Percentiles rank a stretch among this genome's conserved stretches.
phyloP scores from a whole-genome alignment of 2,329 filamentous ascomycete genomes.

The Cytospora paraplurivora region DNA sequence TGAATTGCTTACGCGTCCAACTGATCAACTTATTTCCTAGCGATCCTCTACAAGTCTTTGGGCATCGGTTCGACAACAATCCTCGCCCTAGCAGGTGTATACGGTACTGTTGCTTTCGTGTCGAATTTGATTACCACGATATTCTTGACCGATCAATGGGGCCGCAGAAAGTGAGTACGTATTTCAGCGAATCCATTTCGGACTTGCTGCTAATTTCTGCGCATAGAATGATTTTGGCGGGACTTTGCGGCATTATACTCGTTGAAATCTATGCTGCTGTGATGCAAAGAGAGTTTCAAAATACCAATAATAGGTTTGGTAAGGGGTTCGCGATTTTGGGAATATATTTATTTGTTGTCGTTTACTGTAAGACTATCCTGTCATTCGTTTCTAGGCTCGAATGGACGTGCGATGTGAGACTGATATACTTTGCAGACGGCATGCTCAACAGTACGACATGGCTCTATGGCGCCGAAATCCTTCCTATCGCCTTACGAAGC shows the following conservation, averaged over 20 bases:
- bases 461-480: constrained; percentile 57
- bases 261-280: constrained; percentile 61
- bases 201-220: not conserved
- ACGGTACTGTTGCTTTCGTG: constrained; percentile 55
- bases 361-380: constrained; percentile 48
- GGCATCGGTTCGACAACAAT: constrained; percentile 53
- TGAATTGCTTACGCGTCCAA: not conserved
- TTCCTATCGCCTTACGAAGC: constrained; percentile 54
- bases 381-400: not conserved
- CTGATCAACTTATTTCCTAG: constrained; percentile 34
- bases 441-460: constrained; percentile 58
- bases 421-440: constrained; percentile 39
- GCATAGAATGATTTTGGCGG: constrained; percentile 55
- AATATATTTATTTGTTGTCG: constrained; percentile 60
- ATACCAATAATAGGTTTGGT: constrained; percentile 55
- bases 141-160: constrained; percentile 59
- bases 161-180: constrained; percentile 51
- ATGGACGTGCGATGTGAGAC: not conserved
- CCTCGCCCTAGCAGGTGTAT: constrained; percentile 55
- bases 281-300: constrained; percentile 59
- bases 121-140: constrained; percentile 54
- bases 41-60: constrained; percentile 56
- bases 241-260: constrained; percentile 53
- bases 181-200: not conserved
- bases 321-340: constrained; percentile 62